Evolutionary conservation across 768 basidiomycete species (phyloP).

Genomic region (Dictyophora rubrovolvata): DNA sequence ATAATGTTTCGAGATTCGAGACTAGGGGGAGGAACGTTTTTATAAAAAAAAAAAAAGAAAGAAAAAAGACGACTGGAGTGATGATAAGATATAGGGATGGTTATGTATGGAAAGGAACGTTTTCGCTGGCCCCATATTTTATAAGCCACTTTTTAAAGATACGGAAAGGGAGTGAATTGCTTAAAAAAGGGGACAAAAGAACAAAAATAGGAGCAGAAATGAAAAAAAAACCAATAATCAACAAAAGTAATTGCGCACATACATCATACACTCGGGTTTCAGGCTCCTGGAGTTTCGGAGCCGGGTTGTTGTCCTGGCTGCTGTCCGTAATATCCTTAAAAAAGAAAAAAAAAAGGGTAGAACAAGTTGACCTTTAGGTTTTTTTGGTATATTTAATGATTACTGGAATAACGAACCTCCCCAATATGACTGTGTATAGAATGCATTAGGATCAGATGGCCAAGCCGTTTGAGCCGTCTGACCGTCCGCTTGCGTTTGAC

Average conservation of each 20-base stretch:
- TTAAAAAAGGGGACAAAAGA: conserved; percentile 18
- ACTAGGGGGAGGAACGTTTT: not conserved
- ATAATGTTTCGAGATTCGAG: not conserved
- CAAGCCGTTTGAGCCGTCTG: conserved; percentile 54
- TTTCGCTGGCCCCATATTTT: not conserved
- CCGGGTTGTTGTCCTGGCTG: conserved; percentile 43
- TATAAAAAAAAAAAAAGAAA: not conserved
- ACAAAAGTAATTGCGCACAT: not conserved
- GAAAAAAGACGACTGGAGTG: not conserved
- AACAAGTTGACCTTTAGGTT: not conserved
- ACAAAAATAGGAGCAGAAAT: conserved; percentile 16
- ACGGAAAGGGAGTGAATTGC: conserved; percentile 5
- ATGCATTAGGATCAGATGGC: conserved; percentile 24
- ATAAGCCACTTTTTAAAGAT: not conserved
- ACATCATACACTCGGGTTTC: not conserved
- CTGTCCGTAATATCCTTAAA: conserved; percentile 71
- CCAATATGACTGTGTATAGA: conserved; percentile 15
- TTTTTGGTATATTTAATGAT: not conserved
- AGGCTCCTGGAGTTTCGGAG: conserved; percentile 9
- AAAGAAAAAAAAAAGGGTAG: not conserved
- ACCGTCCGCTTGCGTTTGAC: conserved; percentile 7
- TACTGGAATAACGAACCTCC: conserved; percentile 9
- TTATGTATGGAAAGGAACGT: not conserved
- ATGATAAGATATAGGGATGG: conserved; percentile 3
- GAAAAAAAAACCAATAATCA: conserved; percentile 7